Evolutionary conservation across 371 early-diverging fungal genomes (phyloP).

Genomic region (Circinella minor): DNA sequence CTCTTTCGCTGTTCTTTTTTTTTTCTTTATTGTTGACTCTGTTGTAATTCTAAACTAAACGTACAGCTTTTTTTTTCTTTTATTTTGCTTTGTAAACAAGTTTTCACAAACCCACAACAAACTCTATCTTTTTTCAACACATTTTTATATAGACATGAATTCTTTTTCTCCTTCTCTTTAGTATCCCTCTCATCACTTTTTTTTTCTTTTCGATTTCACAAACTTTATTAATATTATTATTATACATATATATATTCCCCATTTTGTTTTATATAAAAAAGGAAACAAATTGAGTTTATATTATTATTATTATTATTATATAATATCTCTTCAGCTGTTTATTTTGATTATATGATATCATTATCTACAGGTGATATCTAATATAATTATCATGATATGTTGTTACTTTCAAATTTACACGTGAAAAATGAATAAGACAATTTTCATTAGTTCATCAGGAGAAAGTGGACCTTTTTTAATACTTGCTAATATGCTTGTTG

Average conservation of each 20-base stretch:
- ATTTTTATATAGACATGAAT: background rate
- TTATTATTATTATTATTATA: too few species aligned
- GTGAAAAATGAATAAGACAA: background rate
- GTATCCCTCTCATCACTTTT: background rate
- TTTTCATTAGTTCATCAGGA: too few species aligned
- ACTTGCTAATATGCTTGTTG: too few species aligned
- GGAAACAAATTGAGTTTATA: too few species aligned
- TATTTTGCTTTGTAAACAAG: background rate
- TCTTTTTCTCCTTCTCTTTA: background rate
- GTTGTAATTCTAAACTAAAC: conserved; percentile 1
- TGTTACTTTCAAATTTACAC: conserved; percentile 1
- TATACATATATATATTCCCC: background rate
- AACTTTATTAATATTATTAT: background rate
- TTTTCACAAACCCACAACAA: too few species aligned
- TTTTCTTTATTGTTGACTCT: background rate
- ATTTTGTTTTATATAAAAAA: background rate
- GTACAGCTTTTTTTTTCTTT: background rate
- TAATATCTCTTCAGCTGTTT: too few species aligned
- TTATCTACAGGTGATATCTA: too few species aligned
- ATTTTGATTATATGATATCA: too few species aligned
- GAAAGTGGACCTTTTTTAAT: too few species aligned
- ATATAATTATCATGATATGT: too few species aligned
- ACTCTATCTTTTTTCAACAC: too few species aligned
- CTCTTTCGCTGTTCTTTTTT: too few species aligned
- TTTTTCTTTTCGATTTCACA: background rate